Conservation (phyloP, 768 basidiomycete species). For the Holtermanniella nyarrowii region DNA sequence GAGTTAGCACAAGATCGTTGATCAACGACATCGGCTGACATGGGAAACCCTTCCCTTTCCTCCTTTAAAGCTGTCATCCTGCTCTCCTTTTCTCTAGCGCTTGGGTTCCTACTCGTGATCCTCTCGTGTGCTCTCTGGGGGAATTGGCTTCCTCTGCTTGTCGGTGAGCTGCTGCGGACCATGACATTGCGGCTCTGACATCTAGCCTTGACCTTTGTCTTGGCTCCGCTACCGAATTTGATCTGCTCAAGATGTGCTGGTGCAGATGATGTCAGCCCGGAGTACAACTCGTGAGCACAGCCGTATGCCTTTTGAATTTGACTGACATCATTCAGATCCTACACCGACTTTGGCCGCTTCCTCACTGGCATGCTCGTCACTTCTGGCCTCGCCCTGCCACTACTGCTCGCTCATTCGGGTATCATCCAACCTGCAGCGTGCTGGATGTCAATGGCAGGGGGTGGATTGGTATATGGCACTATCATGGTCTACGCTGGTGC, state of each 20-base stretch:
- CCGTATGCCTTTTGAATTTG: not conserved
- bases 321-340: slow-evolving; percentile 19
- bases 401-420: slow-evolving; percentile 82
- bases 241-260: slow-evolving; percentile 80
- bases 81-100: slow-evolving; percentile 90
- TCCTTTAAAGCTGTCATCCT: slow-evolving; percentile 69
- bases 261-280: slow-evolving; percentile 72
- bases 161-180: slow-evolving; percentile 51
- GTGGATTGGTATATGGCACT: slow-evolving; percentile 83
- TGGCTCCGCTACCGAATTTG: slow-evolving; percentile 92
- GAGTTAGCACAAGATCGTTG: not conserved
- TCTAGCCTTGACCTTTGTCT: slow-evolving; percentile 80
- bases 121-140: slow-evolving; percentile 90
- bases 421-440: slow-evolving; percentile 76
- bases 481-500: slow-evolving; percentile 60
- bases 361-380: slow-evolving; percentile 73
- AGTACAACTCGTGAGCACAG: slow-evolving; percentile 47
- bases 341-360: slow-evolving; percentile 84
- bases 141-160: slow-evolving; percentile 94
- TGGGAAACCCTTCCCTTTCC: not conserved
- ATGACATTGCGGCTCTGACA: not conserved
- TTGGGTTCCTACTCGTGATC: slow-evolving; percentile 96
- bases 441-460: slow-evolving; percentile 89
- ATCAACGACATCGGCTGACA: not conserved
- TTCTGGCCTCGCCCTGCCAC: slow-evolving; percentile 83